Conservation (phyloP, 2,329 filamentous ascomycete species). For the Juglanconis juglandina region DNA sequence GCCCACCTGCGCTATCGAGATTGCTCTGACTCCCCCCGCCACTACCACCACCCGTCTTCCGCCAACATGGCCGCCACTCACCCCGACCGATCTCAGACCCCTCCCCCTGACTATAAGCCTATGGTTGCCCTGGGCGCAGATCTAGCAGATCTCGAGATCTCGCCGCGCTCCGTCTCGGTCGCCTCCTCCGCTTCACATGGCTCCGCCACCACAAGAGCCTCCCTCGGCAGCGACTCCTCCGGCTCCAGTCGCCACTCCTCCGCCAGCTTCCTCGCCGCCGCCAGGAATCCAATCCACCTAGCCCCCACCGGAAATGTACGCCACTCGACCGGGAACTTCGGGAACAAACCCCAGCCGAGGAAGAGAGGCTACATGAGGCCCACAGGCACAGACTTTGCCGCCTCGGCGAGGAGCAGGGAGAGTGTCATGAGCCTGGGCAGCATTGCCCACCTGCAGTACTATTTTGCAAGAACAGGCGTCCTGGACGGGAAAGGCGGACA, state of each 20-base stretch:
- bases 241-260: conserved; percentile 60
- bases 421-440: conserved; percentile 95
- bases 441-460: conserved; percentile 96
- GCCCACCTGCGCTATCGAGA: not conserved
- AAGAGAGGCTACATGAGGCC: conserved; percentile 84
- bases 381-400: conserved; percentile 82
- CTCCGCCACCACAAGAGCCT: conserved; percentile 48
- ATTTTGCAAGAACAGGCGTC: conserved; percentile 91
- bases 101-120: conserved; percentile 62
- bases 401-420: conserved; percentile 83
- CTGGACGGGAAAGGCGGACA: conserved; percentile 91
- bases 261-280: conserved; percentile 48
- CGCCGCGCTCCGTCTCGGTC: conserved; percentile 59
- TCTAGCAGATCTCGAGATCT: conserved; percentile 45
- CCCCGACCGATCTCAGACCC: conserved; percentile 51
- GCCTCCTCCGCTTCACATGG: conserved; percentile 57
- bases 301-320: conserved; percentile 29
- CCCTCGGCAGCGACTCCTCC: conserved; percentile 51
- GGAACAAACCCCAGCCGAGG: conserved; percentile 36
- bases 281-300: conserved; percentile 40
- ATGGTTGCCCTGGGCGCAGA: conserved; percentile 58
- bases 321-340: conserved; percentile 43
- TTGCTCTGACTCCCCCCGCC: not conserved
- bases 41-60: not conserved
- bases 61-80: conserved; percentile 34